Base-by-base conservation (phyloP, 1,139 yeast genomes). In the Kazachstania sp. region DNA sequence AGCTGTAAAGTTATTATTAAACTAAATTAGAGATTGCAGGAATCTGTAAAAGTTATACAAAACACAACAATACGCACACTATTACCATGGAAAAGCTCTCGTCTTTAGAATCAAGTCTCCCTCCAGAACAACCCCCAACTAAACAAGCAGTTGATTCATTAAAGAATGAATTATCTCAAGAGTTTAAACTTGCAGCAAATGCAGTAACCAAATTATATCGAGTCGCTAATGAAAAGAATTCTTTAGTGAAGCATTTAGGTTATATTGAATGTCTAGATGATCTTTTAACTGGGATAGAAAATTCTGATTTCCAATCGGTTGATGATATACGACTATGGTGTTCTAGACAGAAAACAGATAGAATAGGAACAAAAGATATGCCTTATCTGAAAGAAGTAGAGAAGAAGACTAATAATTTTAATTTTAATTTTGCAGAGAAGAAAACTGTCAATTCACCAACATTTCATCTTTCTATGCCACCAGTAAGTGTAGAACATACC, bases 121-220 rank as follows among this genome's bases (percentile, higher is more conserved):
- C 65, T 2, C 63, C 64, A 4, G 63, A 60, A 41, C 60, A 58
- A 38, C 57, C 63, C 3, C 63, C 64, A 2, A 58, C 62, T 7
- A 50, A 51, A 29, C 59, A 58, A 36, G 56, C 57, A 2, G 53
- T 61, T 8, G 57, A 55, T n/a, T 42, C 51, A 4, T 47, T 61
- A 29, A 54, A 51, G 36, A 47, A 47, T 19, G 62, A 60, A 29
- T 53, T 59, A 23, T 51, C 61, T 3, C 59, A 55, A 37, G 64
- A 60, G 40, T 61, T 61, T 51, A 60, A 60, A 49, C 47, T 51
- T 35, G 63, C 64, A 45, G 64, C 65, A 44, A 60, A 60, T 47
- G 60, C 63, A 4, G 63, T 61, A 20, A 55, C 63, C 13, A 60
- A 54, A 45, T 44, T 61, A 41, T 60, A 60, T 38, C 46, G 63